Conservation (phyloP, 75 land plant species). For the Adiantum capillusveneris region DNA sequence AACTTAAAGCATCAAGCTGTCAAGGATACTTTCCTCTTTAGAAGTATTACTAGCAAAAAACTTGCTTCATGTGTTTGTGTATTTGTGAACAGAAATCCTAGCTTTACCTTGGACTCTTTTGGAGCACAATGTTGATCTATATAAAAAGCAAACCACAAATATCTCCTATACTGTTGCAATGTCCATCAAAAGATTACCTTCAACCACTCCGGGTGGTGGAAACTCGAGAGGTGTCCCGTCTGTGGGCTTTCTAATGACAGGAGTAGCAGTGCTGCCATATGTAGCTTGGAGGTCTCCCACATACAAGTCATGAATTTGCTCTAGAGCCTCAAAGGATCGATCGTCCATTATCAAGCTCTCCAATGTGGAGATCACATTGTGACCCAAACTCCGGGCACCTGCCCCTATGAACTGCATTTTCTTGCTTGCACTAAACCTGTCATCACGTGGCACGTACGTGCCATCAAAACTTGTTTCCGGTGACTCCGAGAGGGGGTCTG, state of each 20-base stretch:
- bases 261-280: neutral
- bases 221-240: neutral
- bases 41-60: conserved; percentile 26
- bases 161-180: too few relatives aligned
- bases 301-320: neutral
- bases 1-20: too few relatives aligned
- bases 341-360: neutral
- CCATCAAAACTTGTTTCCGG: neutral
- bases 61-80: conserved; percentile 16
- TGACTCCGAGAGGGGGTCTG: conserved; percentile 12
- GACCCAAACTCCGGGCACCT: neutral
- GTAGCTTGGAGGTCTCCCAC: neutral
- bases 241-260: too few relatives aligned
- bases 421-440: conserved; percentile 24
- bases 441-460: conserved; percentile 45
- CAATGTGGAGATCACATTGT: neutral
- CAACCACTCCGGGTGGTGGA: neutral
- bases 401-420: neutral
- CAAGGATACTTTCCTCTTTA: conserved; percentile 2
- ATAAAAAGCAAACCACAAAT: too few relatives aligned
- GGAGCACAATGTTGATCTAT: too few relatives aligned
- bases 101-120: conserved; percentile 10
- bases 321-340: neutral
- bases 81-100: conserved; percentile 20
- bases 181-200: too few relatives aligned